These are phyloP conservation scores for Cytospora paraplurivora DNA, from an alignment of 2,329 filamentous ascomycete species.

Conservation along the genomic window DNA sequence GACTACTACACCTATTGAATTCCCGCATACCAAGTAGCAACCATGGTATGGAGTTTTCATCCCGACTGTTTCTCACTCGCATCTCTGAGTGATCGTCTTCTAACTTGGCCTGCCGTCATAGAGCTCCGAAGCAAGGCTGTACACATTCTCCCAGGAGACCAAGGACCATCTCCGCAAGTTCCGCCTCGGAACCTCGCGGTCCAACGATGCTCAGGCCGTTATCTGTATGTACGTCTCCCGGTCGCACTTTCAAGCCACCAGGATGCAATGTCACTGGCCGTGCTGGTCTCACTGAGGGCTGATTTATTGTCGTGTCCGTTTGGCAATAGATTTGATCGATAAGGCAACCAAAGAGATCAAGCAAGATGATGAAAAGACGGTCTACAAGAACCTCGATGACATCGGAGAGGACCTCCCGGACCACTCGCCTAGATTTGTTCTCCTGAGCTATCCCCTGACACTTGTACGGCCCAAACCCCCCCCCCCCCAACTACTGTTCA, in stretches of 20 bases:
- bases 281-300: conserved; percentile 14
- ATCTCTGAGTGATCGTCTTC: not conserved
- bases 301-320: conserved; percentile 3
- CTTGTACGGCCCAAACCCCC: conserved; percentile 55
- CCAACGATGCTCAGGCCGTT: conserved; percentile 83
- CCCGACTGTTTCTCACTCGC: not conserved
- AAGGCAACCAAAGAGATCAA: conserved; percentile 87
- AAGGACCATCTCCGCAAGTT: conserved; percentile 93
- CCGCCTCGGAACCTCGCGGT: conserved; percentile 83
- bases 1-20: not conserved
- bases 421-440: conserved; percentile 83
- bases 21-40: conserved; percentile 1
- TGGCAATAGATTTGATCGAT: conserved; percentile 71
- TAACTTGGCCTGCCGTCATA: conserved; percentile 31
- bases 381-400: conserved; percentile 80
- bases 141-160: conserved; percentile 89
- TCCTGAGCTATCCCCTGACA: conserved; percentile 89
- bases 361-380: conserved; percentile 72
- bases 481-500: not conserved
- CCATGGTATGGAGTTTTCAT: conserved; percentile 20
- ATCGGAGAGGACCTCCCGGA: conserved; percentile 89
- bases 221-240: conserved; percentile 73
- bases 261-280: conserved; percentile 64
- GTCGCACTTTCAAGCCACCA: conserved; percentile 4
- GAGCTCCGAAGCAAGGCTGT: conserved; percentile 83